Conservation (phyloP, 2,329 filamentous ascomycete genomes). For the Periconia digitata region DNA sequence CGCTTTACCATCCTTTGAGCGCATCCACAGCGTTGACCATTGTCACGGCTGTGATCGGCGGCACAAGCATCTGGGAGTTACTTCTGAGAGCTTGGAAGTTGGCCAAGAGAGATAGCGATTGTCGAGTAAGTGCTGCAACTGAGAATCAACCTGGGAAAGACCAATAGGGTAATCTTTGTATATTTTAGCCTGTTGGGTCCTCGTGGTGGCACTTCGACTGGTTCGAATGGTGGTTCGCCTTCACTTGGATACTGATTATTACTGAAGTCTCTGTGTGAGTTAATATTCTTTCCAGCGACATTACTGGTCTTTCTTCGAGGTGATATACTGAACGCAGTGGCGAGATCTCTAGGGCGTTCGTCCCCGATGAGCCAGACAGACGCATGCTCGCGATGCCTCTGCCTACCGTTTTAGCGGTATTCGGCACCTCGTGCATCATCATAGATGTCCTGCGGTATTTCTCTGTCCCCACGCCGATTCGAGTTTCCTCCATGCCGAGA, state of each 20-base stretch:
- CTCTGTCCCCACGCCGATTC: background rate
- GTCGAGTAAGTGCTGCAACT: background rate
- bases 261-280: background rate
- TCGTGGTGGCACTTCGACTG: background rate
- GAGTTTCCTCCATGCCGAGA: background rate
- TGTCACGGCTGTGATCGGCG: background rate
- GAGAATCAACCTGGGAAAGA: background rate
- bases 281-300: background rate
- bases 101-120: background rate
- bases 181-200: background rate
- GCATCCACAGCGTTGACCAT: background rate
- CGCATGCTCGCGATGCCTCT: background rate
- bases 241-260: background rate
- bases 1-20: background rate
- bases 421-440: background rate
- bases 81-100: background rate
- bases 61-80: background rate
- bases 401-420: background rate
- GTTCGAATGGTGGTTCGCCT: background rate
- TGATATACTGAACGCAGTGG: background rate
- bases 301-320: background rate
- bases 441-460: background rate
- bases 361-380: background rate
- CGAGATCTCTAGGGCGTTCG: background rate
- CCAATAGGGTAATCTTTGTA: background rate